phyloP scores from a whole-genome alignment of 805 yeast species.

The Saccharomycopsis schoenii region DNA sequence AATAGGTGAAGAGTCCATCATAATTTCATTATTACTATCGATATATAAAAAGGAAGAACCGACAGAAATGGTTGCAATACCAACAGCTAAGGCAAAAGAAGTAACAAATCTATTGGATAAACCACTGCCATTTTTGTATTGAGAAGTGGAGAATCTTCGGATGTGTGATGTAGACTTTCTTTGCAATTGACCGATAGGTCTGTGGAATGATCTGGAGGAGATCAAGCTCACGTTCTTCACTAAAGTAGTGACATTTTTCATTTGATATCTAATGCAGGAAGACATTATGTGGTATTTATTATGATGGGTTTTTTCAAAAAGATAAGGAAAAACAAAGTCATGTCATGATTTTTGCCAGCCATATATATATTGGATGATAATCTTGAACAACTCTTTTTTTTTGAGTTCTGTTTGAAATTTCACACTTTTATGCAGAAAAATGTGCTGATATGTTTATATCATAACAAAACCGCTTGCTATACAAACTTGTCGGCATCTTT shows the following conservation, averaged over 20 bases:
- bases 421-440: too few relatives aligned
- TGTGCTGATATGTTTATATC: too few relatives aligned
- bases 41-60: not conserved
- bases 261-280: not conserved
- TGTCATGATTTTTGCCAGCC: too few relatives aligned
- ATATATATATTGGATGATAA: too few relatives aligned
- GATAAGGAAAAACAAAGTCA: too few relatives aligned
- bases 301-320: too few relatives aligned
- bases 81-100: not conserved
- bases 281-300: not conserved
- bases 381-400: too few relatives aligned
- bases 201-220: not conserved
- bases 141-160: not conserved
- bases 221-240: not conserved
- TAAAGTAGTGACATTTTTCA: not conserved
- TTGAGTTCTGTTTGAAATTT: too few relatives aligned
- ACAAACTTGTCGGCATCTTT: not conserved
- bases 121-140: not conserved
- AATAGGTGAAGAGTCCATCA: not conserved
- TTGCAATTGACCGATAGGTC: not conserved
- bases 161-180: not conserved
- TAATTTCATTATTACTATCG: not conserved
- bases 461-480: not conserved
- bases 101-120: not conserved
- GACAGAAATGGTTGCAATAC: not conserved